Conservation (phyloP, 73 alveolate genomes). For the Uronychia setigera region DNA sequence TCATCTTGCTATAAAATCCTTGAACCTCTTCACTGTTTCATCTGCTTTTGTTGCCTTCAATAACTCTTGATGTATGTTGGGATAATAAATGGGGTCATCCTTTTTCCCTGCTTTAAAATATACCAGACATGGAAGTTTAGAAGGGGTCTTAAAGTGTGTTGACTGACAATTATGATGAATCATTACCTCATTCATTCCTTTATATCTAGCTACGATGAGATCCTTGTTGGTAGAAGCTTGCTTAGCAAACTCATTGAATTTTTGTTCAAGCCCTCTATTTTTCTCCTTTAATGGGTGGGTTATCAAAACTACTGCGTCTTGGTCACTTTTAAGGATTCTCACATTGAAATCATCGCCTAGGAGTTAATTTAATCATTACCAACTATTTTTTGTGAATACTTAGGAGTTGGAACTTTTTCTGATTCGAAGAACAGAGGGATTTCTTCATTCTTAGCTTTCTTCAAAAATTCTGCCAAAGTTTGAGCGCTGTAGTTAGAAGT, state of each 20-base stretch:
- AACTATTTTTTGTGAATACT: constrained; percentile 39
- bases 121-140: constrained; percentile 30
- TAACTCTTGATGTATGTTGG: neutral
- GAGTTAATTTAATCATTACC: neutral
- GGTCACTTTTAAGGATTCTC: constrained; percentile 19
- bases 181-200: constrained; percentile 48
- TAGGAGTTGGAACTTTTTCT: constrained; percentile 16
- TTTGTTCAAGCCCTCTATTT: constrained; percentile 28
- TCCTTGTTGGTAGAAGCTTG: neutral
- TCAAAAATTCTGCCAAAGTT: constrained; percentile 17
- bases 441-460: constrained; percentile 21
- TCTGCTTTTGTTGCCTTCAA: neutral
- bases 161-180: neutral
- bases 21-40: neutral
- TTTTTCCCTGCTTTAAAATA: neutral
- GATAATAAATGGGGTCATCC: neutral
- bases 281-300: constrained; percentile 37
- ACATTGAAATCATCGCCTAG: constrained; percentile 52
- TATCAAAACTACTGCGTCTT: constrained; percentile 45
- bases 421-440: constrained; percentile 33
- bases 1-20: neutral
- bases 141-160: constrained; percentile 7
- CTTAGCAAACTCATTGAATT: constrained; percentile 33
- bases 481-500: constrained; percentile 2
- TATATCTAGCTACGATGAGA: constrained; percentile 26